phyloP scores from a whole-genome alignment of 1,284 basidiomycete genomes.

The Trametes pubescens region DNA sequence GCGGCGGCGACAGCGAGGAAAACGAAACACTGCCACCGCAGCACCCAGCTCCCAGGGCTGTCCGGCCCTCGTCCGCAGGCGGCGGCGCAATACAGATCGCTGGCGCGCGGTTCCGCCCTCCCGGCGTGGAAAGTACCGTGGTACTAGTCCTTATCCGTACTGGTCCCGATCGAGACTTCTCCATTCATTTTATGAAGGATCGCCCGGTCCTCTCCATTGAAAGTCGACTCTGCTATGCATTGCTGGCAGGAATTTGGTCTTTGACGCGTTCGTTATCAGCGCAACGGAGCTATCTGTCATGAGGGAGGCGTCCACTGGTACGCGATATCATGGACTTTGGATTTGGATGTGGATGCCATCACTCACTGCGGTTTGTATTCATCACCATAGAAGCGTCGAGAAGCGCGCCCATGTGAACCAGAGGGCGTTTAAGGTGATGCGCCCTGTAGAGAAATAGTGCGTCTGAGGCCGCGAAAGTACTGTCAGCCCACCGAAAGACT shows the following conservation, averaged over 20 bases:
- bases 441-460: too few relatives aligned
- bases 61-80: neutral
- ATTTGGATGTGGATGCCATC: too few relatives aligned
- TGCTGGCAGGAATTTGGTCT: too few relatives aligned
- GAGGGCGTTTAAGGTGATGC: too few relatives aligned
- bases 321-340: too few relatives aligned
- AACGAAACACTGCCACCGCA: neutral
- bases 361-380: too few relatives aligned
- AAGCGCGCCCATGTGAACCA: too few relatives aligned
- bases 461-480: too few relatives aligned
- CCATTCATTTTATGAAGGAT: neutral
- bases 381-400: too few relatives aligned
- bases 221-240: neutral
- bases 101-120: neutral
- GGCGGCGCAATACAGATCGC: slow-evolving; percentile 1
- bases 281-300: too few relatives aligned
- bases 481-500: neutral
- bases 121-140: neutral
- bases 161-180: neutral
- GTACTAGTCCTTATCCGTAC: neutral
- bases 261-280: too few relatives aligned
- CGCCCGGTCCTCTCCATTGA: neutral
- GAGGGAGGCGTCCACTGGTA: too few relatives aligned
- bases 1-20: slow-evolving; percentile 4
- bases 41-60: slow-evolving; percentile 2